Evolutionary conservation across 257 asterid genomes (phyloP).

Genomic region (Schizonepeta tenuifolia): DNA sequence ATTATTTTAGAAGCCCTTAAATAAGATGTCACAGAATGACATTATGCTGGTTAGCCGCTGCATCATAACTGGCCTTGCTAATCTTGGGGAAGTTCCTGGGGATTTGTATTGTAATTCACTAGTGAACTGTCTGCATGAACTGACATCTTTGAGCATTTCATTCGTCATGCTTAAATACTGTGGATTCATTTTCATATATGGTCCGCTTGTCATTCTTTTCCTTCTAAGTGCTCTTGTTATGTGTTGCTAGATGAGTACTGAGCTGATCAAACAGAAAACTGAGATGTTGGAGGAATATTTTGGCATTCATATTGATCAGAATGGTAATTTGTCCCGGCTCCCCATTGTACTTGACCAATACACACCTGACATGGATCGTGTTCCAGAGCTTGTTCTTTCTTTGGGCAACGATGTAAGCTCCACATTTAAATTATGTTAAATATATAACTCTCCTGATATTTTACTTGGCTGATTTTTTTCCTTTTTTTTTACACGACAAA

Average conservation of each 20-base stretch:
- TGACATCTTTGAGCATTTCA: conserved; percentile 10
- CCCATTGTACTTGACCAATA: conserved; percentile 96
- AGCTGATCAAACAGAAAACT: conserved; percentile 69
- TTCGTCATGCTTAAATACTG: conserved; percentile 21
- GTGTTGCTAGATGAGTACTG: conserved; percentile 68
- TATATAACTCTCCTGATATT: conserved; percentile 9
- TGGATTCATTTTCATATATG: conserved; percentile 21
- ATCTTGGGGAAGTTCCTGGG: neutral
- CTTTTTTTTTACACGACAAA: conserved; percentile 1
- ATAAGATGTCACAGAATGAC: neutral
- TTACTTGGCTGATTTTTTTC: neutral
- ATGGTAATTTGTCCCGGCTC: conserved; percentile 80
- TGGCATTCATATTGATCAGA: conserved; percentile 62
- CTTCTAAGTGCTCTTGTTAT: conserved; percentile 18
- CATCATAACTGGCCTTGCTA: neutral
- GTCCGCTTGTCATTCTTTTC: conserved; percentile 6
- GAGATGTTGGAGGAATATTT: conserved; percentile 93
- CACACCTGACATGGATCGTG: conserved; percentile 97
- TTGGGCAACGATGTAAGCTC: conserved; percentile 96
- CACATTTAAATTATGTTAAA: conserved; percentile 7
- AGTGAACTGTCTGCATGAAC: neutral
- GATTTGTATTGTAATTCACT: neutral
- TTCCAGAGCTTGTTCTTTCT: conserved; percentile 90
- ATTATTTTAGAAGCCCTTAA: too few species aligned
- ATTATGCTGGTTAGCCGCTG: neutral